Percentiles rank a stretch among this genome's conserved stretches.
Conservation (phyloP, 202 grass and related monocot species). For the Alloteropsis angusta region DNA sequence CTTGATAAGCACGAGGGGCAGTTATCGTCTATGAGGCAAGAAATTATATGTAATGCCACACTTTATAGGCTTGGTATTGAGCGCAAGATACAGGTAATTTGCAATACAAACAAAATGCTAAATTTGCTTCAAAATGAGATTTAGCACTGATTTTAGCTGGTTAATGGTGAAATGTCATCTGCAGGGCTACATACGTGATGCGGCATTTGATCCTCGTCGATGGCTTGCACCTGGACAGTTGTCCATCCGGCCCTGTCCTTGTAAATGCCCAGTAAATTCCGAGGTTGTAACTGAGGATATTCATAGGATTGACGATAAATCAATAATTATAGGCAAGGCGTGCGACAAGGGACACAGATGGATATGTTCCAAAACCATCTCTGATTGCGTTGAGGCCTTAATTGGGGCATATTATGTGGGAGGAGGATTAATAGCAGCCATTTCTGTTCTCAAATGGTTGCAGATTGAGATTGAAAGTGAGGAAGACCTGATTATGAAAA, state of each 20-base stretch:
- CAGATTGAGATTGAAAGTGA: slow-evolving; percentile 47
- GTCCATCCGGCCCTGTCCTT: slow-evolving; percentile 47
- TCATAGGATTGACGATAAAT: slow-evolving; percentile 32
- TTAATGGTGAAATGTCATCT: slow-evolving; percentile 20
- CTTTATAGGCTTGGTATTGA: slow-evolving; percentile 69
- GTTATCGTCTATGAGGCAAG: slow-evolving; percentile 43
- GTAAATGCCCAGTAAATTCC: slow-evolving; percentile 44
- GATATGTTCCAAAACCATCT: slow-evolving; percentile 94
- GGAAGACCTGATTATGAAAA: slow-evolving; percentile 45
- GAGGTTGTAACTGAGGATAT: slow-evolving; percentile 37
- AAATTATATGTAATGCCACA: slow-evolving; percentile 70
- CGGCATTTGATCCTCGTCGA: slow-evolving; percentile 82
- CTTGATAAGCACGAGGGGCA: slow-evolving; percentile 64
- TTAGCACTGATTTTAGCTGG: neutral
- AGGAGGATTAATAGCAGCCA: slow-evolving; percentile 59
- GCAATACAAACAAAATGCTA: neutral
- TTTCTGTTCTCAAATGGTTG: slow-evolving; percentile 77
- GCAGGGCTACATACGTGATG: slow-evolving; percentile 88
- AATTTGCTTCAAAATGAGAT: slow-evolving; percentile 1
- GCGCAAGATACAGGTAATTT: slow-evolving; percentile 69
- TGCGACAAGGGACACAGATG: slow-evolving; percentile 89
- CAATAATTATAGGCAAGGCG: slow-evolving; percentile 65
- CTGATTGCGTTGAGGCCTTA: slow-evolving; percentile 86
- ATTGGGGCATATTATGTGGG: slow-evolving; percentile 87
- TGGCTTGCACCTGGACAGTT: slow-evolving; percentile 88